phyloP scores from a whole-genome alignment of 2,329 filamentous ascomycete genomes.

The Madurella mycetomatis region DNA sequence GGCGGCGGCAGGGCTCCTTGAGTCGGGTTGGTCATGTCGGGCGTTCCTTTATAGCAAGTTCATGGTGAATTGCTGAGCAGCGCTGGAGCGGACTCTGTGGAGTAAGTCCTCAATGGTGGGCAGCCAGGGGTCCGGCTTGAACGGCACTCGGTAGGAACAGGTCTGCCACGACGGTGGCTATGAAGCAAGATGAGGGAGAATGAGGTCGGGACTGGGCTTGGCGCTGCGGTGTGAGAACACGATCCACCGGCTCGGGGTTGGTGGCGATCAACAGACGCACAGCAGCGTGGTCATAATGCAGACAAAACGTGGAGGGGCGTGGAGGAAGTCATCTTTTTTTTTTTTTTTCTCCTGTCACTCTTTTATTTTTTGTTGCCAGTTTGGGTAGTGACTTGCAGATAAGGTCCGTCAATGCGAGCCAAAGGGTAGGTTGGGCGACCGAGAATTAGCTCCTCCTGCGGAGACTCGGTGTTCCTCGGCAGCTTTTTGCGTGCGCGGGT shows the following conservation, averaged over 20 bases:
- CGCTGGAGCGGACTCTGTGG: conserved; percentile 11
- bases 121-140: conserved; percentile 3
- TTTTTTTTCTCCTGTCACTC: not conserved
- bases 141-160: conserved; percentile 12
- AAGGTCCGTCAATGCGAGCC: conserved; percentile 1
- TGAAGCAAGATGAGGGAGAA: not conserved
- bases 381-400: conserved; percentile 5
- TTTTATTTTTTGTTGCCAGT: not conserved
- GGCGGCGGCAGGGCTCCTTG: conserved; percentile 42
- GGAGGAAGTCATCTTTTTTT: conserved; percentile 20
- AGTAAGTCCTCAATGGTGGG: conserved; percentile 12
- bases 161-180: not conserved
- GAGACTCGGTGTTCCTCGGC: not conserved
- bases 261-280: conserved; percentile 22
- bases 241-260: conserved; percentile 2
- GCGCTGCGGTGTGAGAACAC: conserved; percentile 4
- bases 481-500: not conserved
- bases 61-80: conserved; percentile 31
- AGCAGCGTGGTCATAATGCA: conserved; percentile 22
- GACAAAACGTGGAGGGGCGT: conserved; percentile 14
- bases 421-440: conserved; percentile 4
- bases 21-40: conserved; percentile 44
- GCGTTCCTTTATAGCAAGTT: conserved; percentile 26
- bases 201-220: not conserved
- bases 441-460: conserved; percentile 3